Percentiles rank a stretch among this genome's conserved stretches.
These are phyloP conservation scores for Priceomyces carsonii DNA, from an alignment of 805 yeast genomes.

Conservation along the genomic window DNA sequence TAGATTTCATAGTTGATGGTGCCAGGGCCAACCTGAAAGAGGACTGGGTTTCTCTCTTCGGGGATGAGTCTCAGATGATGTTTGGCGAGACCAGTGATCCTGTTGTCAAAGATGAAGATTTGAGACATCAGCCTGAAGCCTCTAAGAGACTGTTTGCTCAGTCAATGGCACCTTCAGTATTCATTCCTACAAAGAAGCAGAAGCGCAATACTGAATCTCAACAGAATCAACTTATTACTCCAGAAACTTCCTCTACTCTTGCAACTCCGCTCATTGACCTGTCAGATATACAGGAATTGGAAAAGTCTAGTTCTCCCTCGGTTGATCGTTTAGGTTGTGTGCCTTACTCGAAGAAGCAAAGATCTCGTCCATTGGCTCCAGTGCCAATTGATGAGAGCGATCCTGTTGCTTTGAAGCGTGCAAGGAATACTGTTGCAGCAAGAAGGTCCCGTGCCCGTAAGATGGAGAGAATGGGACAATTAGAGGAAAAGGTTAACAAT, in stretches of 20 bases:
- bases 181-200: slow-evolving; percentile 12
- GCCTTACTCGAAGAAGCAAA: slow-evolving; percentile 75
- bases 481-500: slow-evolving; percentile 74
- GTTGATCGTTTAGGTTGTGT: slow-evolving; percentile 76
- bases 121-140: slow-evolving; percentile 15
- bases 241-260: slow-evolving; percentile 29
- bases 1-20: slow-evolving; percentile 44
- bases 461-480: slow-evolving; percentile 80
- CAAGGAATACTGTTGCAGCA: slow-evolving; percentile 97
- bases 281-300: slow-evolving; percentile 2
- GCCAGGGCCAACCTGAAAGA: slow-evolving; percentile 40
- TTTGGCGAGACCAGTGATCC: slow-evolving; percentile 7
- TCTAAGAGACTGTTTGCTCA: slow-evolving; percentile 22
- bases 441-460: slow-evolving; percentile 93
- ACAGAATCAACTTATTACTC: slow-evolving; percentile 27
- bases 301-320: no score
- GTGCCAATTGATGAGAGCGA: slow-evolving; percentile 56
- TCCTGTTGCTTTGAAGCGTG: slow-evolving; percentile 80
- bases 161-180: slow-evolving; percentile 27
- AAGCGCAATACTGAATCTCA: neutral
- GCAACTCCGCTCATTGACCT: slow-evolving; percentile 34
- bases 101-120: slow-evolving; percentile 6
- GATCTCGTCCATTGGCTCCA: slow-evolving; percentile 71
- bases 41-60: slow-evolving; percentile 66
- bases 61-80: slow-evolving; percentile 18